Conservation (phyloP, 2,329 filamentous ascomycete species). For the Stachybotrys elegans region DNA sequence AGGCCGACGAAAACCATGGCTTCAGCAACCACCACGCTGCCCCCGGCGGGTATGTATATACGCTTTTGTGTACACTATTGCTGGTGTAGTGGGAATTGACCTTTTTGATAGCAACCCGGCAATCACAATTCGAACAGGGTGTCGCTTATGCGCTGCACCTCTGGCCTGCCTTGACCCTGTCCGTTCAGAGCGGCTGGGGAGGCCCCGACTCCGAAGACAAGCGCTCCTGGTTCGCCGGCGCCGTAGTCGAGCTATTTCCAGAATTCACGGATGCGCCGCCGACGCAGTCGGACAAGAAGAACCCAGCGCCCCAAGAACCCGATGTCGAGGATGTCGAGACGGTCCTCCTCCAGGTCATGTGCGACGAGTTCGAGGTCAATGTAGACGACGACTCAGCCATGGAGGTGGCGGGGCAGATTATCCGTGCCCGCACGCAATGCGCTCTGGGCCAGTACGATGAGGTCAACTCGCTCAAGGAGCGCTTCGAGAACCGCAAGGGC, state of each 20-base stretch:
- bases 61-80: neutral
- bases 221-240: constrained; percentile 93
- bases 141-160: constrained; percentile 80
- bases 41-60: constrained; percentile 21
- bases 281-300: constrained; percentile 18
- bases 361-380: constrained; percentile 91
- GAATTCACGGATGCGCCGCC: constrained; percentile 49
- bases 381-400: constrained; percentile 84
- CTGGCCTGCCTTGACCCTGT: constrained; percentile 84
- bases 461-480: constrained; percentile 57
- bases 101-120: constrained; percentile 42
- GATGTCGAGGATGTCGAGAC: constrained; percentile 78
- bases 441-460: constrained; percentile 60
- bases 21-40: constrained; percentile 22
- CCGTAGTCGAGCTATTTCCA: constrained; percentile 74
- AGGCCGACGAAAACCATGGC: constrained; percentile 29
- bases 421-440: constrained; percentile 61
- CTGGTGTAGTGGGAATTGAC: constrained; percentile 7
- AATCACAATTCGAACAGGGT: constrained; percentile 74
- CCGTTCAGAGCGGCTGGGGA: constrained; percentile 83
- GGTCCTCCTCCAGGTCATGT: constrained; percentile 82
- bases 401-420: constrained; percentile 67
- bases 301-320: constrained; percentile 39
- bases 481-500: constrained; percentile 58
- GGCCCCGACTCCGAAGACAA: constrained; percentile 79